Conservation (phyloP, 495 filamentous ascomycete genomes). For the Aspergillus bridgeri region DNA sequence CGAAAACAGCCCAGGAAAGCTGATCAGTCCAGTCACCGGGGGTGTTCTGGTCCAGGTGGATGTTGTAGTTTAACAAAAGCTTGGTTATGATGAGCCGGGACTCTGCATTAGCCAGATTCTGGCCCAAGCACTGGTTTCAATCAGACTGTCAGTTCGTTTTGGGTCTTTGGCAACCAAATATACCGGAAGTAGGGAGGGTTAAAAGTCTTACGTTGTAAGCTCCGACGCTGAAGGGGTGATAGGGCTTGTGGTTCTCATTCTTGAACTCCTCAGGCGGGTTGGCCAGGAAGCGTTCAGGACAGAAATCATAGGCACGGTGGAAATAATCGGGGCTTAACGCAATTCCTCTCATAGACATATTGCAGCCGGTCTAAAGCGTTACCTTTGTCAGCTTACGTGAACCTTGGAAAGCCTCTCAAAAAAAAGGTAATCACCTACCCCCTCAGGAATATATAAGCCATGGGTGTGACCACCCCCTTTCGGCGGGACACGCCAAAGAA, state of each 20-base stretch:
- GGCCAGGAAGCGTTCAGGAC: too few species aligned
- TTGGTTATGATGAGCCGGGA: slow-evolving; percentile 5
- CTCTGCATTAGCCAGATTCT: slow-evolving; percentile 4
- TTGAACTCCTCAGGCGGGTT: not conserved
- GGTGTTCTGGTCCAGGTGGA: slow-evolving; percentile 1
- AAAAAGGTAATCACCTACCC: too few species aligned
- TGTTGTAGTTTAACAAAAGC: slow-evolving; percentile 2
- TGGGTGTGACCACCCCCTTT: too few species aligned
- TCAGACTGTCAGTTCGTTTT: not conserved
- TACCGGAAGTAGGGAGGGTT: not conserved
- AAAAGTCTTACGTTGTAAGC: slow-evolving; percentile 5
- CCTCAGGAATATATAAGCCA: too few species aligned
- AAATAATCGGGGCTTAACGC: not conserved
- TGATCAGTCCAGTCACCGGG: slow-evolving; percentile 3
- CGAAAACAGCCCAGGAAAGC: slow-evolving; percentile 4
- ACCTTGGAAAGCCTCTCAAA: too few species aligned
- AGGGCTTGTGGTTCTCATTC: slow-evolving; percentile 1
- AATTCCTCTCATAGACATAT: slow-evolving; percentile 1
- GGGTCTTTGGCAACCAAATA: not conserved
- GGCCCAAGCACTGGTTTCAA: not conserved
- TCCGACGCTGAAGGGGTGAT: slow-evolving; percentile 4
- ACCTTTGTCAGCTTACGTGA: not conserved
- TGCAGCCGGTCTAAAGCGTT: not conserved
- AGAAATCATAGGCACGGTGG: too few species aligned
- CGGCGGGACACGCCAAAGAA: slow-evolving; percentile 3